These are phyloP conservation scores for Tagetes erecta DNA, from an alignment of 129 eudicot species.

Conservation along the genomic window DNA sequence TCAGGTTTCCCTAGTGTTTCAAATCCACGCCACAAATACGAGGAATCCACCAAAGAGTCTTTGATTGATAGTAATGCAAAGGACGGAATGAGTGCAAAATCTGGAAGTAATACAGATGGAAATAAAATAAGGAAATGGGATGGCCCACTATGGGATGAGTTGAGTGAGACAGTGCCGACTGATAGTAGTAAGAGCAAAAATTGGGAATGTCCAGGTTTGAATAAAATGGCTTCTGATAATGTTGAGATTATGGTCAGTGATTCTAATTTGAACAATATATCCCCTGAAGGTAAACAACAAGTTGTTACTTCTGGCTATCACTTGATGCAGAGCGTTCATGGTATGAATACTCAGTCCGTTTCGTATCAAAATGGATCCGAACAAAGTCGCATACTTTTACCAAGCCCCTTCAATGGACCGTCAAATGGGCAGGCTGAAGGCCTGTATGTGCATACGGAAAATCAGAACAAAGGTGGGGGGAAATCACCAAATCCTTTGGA, in stretches of 20 bases:
- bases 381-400: constrained; percentile 8
- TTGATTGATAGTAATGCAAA: constrained; percentile 4
- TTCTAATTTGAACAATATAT: constrained; percentile 1
- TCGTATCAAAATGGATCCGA: constrained; percentile 29
- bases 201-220: constrained; percentile 23
- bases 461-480: constrained; percentile 24
- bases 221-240: constrained; percentile 11
- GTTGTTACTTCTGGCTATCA: constrained; percentile 26
- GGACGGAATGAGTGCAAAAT: constrained; percentile 21
- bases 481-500: constrained; percentile 30
- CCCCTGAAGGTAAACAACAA: constrained; percentile 22
- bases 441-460: constrained; percentile 16
- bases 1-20: constrained; percentile 16
- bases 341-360: constrained; percentile 20
- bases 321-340: constrained; percentile 25
- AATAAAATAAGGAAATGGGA: constrained; percentile 24
- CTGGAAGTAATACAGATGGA: constrained; percentile 9
- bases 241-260: constrained; percentile 19
- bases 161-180: constrained; percentile 22
- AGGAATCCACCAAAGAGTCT: constrained; percentile 17
- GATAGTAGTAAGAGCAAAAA: constrained; percentile 15
- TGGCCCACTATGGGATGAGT: constrained; percentile 35
- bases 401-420: constrained; percentile 25
- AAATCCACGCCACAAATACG: constrained; percentile 4
- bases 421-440: constrained; percentile 36